phyloP scores from a whole-genome alignment of 495 filamentous ascomycete species.

The Aspergillus haitiensis region DNA sequence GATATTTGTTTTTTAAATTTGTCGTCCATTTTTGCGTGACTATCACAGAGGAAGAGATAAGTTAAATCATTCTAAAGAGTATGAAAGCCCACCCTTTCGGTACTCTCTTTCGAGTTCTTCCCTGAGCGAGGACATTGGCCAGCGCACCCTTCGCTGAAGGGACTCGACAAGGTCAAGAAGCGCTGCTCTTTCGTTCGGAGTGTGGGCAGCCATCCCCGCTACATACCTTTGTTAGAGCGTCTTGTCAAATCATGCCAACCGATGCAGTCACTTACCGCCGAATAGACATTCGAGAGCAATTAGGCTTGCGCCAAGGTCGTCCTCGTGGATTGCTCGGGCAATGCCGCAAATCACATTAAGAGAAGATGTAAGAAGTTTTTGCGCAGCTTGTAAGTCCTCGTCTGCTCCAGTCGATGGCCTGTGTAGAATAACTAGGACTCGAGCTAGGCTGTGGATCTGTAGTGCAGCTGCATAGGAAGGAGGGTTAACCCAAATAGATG shows the following conservation, averaged over 20 bases:
- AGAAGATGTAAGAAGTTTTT: slow-evolving; percentile 13
- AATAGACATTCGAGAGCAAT: slow-evolving; percentile 31
- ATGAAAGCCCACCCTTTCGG: slow-evolving; percentile 26
- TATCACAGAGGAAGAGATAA: not conserved
- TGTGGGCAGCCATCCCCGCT: slow-evolving; percentile 34
- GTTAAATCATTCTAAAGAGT: slow-evolving; percentile 15
- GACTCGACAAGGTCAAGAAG: slow-evolving; percentile 27
- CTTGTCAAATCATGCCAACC: not conserved
- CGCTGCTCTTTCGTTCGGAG: slow-evolving; percentile 28
- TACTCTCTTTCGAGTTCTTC: slow-evolving; percentile 33
- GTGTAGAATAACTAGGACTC: slow-evolving; percentile 31
- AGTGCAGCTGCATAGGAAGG: slow-evolving; percentile 29
- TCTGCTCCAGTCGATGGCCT: slow-evolving; percentile 29
- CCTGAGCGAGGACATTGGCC: slow-evolving; percentile 27
- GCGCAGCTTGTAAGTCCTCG: slow-evolving; percentile 26
- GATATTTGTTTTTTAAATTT: too few species aligned
- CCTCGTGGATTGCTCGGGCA: slow-evolving; percentile 24
- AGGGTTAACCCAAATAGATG: slow-evolving; percentile 36
- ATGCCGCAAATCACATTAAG: slow-evolving; percentile 29
- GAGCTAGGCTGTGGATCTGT: slow-evolving; percentile 33
- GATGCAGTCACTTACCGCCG: slow-evolving; percentile 27
- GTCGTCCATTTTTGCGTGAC: too few species aligned
- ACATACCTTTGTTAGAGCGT: slow-evolving; percentile 2
- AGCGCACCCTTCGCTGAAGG: slow-evolving; percentile 26
- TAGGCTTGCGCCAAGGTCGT: slow-evolving; percentile 24